These are phyloP conservation scores for Platismatia glauca DNA, from an alignment of 495 filamentous ascomycete species.

Conservation along the genomic window DNA sequence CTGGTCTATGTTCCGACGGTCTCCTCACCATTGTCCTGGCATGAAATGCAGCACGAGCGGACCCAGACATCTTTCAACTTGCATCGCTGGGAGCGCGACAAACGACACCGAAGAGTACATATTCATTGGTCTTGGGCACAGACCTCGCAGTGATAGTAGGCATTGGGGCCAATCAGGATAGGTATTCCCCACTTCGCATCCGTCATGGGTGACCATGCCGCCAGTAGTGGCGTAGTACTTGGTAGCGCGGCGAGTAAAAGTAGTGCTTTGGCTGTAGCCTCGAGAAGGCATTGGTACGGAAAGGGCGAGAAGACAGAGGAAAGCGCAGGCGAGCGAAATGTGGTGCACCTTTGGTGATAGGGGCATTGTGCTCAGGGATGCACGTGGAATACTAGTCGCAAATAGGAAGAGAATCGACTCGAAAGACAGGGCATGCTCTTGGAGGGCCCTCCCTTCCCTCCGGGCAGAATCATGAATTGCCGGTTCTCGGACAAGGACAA, in stretches of 20 bases:
- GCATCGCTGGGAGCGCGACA: neutral
- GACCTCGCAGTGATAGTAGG: neutral
- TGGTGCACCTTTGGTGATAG: neutral
- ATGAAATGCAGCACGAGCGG: too few species aligned
- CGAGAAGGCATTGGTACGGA: neutral
- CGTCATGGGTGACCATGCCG: neutral
- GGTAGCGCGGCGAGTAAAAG: neutral
- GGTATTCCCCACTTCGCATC: neutral
- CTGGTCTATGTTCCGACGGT: too few species aligned
- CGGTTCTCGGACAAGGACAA: too few species aligned
- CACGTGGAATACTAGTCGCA: too few species aligned
- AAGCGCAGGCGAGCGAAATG: neutral
- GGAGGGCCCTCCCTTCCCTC: too few species aligned
- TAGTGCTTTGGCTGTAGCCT: neutral
- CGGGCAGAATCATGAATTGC: too few species aligned
- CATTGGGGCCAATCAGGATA: neutral
- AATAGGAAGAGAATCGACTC: too few species aligned
- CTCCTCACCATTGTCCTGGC: too few species aligned
- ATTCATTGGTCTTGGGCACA: neutral
- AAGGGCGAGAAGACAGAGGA: neutral
- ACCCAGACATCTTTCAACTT: too few species aligned
- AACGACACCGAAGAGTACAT: neutral
- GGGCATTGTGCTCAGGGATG: too few species aligned
- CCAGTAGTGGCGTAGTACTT: neutral
- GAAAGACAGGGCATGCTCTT: too few species aligned